phyloP scores from a whole-genome alignment of 2,329 filamentous ascomycete species.

The Dendrostoma leiphaemia region DNA sequence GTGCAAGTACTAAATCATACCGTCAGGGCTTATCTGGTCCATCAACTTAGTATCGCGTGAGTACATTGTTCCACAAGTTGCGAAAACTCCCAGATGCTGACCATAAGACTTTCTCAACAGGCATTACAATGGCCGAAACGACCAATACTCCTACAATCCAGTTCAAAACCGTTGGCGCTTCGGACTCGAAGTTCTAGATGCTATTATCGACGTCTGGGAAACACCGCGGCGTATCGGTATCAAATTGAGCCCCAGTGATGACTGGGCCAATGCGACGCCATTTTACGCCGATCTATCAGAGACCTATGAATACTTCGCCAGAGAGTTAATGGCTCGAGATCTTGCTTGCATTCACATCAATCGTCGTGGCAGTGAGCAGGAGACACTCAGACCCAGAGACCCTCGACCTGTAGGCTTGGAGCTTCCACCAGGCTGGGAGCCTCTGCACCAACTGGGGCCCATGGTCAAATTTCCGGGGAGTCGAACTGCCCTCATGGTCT shows the following conservation, averaged over 20 bases:
- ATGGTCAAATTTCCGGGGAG: constrained; percentile 6
- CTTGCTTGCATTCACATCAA: constrained; percentile 49
- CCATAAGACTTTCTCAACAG: constrained; percentile 4
- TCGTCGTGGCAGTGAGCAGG: constrained; percentile 5
- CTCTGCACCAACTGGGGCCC: constrained; percentile 5
- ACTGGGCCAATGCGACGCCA: constrained; percentile 45
- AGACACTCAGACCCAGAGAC: not conserved
- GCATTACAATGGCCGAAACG: constrained; percentile 45
- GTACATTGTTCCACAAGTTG: not conserved
- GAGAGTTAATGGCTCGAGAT: constrained; percentile 40
- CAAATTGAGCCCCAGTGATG: constrained; percentile 45
- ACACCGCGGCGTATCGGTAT: constrained; percentile 37
- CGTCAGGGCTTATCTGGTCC: constrained; percentile 6
- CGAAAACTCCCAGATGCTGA: not conserved
- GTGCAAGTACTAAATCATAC: no score
- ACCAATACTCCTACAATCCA: constrained; percentile 44
- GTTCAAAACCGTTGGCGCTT: constrained; percentile 50
- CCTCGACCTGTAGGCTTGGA: not conserved
- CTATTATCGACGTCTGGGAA: constrained; percentile 13
- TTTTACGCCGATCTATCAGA: constrained; percentile 2
- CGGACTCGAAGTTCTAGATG: constrained; percentile 43
- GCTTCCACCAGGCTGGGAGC: constrained; percentile 2
- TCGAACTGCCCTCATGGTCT: constrained; percentile 2
- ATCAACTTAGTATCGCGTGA: constrained; percentile 13
- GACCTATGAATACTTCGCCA: constrained; percentile 44